Percentiles rank a stretch among this genome's conserved stretches.
Evolutionary conservation across 2,329 filamentous ascomycete species (phyloP).

Genomic region (Aaosphaeria pasadenensis): DNA sequence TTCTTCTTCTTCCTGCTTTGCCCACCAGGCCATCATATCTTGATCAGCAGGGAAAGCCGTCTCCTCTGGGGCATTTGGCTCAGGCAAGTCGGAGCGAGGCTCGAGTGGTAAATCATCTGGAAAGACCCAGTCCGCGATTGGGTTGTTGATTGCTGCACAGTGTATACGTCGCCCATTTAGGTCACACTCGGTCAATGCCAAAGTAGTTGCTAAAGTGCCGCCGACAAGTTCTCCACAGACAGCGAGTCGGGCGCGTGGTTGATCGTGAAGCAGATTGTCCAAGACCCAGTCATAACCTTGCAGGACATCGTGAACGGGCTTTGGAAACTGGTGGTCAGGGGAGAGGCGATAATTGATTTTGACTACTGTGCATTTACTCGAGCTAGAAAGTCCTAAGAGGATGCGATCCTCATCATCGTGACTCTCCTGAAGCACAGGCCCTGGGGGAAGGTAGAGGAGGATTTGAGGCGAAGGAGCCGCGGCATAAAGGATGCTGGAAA

Average conservation of each 20-base stretch:
- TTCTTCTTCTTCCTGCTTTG: conserved; percentile 1
- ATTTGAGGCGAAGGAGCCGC: conserved; percentile 25
- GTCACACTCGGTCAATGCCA: conserved; percentile 50
- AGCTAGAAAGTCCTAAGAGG: conserved; percentile 32
- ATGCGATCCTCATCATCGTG: conserved; percentile 26
- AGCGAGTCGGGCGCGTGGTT: conserved; percentile 33
- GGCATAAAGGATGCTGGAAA: conserved; percentile 33
- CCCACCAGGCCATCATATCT: conserved; percentile 18
- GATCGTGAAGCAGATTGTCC: conserved; percentile 32
- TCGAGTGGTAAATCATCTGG: conserved; percentile 28
- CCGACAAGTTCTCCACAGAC: conserved; percentile 50
- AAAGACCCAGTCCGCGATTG: conserved; percentile 49
- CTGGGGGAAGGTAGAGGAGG: conserved; percentile 44
- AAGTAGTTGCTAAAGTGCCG: conserved; percentile 46
- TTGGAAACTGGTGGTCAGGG: conserved; percentile 38
- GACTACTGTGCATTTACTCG: conserved; percentile 40
- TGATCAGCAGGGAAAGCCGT: conserved; percentile 27
- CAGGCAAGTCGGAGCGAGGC: conserved; percentile 19
- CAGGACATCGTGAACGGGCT: conserved; percentile 47
- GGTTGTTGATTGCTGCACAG: conserved; percentile 47
- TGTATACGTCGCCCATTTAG: conserved; percentile 38
- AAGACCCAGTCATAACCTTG: conserved; percentile 48
- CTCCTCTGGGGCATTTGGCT: conserved; percentile 27
- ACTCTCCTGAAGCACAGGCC: conserved; percentile 30
- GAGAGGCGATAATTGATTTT: conserved; percentile 46